phyloP scores from a whole-genome alignment of 73 alveolate species.

The Urostyla sp. region DNA sequence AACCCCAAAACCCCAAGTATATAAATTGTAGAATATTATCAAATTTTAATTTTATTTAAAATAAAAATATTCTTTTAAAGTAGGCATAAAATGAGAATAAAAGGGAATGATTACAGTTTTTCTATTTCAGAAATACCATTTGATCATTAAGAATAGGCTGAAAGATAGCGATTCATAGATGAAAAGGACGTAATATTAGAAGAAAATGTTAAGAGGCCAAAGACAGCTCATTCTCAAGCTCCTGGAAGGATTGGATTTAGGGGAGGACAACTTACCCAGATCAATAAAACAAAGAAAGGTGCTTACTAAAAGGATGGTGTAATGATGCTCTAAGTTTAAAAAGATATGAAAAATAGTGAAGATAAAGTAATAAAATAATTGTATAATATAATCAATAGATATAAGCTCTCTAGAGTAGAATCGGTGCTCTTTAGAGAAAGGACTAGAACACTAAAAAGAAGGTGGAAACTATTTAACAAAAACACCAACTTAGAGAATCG shows the following conservation, averaged over 20 bases:
- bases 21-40: neutral
- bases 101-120: neutral
- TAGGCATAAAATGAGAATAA: neutral
- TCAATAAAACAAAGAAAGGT: conserved; percentile 10
- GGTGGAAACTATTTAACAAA: neutral
- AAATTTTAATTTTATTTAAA: too few relatives aligned
- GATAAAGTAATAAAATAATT: neutral
- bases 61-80: too few relatives aligned
- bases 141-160: neutral
- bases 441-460: conserved; percentile 9
- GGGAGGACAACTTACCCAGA: neutral
- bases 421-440: neutral
- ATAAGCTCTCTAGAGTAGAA: neutral
- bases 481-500: neutral
- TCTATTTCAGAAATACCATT: conserved; percentile 21
- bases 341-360: neutral
- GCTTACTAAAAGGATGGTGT: conserved; percentile 2
- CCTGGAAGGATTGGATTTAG: neutral
- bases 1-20: neutral
- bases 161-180: neutral
- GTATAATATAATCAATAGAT: neutral
- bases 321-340: conserved; percentile 4
- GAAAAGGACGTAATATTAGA: neutral
- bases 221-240: neutral
- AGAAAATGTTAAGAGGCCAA: neutral